Conservation (phyloP, 164 flowering plant genomes). For the Magnolia kwangsiensis region DNA sequence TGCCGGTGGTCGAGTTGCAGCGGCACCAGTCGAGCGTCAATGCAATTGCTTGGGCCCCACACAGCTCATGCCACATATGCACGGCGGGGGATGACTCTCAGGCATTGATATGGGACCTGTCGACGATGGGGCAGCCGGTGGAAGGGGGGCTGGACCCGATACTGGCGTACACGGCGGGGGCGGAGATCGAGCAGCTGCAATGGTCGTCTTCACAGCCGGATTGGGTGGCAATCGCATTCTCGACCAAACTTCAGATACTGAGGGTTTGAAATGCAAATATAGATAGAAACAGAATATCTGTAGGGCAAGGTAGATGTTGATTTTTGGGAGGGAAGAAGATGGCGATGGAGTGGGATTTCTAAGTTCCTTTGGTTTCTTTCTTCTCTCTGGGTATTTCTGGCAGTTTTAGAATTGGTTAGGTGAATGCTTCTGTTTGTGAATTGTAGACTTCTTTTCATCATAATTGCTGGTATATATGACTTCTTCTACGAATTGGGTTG, state of each 20-base stretch:
- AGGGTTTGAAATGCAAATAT: slow-evolving; percentile 46
- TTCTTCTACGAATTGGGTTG: background rate
- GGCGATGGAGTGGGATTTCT: background rate
- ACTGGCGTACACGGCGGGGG: slow-evolving; percentile 82
- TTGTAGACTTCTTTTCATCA: background rate
- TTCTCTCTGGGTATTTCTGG: background rate
- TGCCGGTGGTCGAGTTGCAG: slow-evolving; percentile 85
- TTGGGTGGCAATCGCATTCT: slow-evolving; percentile 91
- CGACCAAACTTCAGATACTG: slow-evolving; percentile 86
- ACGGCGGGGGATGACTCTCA: slow-evolving; percentile 92
- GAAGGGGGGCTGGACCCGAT: slow-evolving; percentile 91
- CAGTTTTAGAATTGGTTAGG: background rate
- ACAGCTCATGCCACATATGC: slow-evolving; percentile 87
- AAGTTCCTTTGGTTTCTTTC: background rate
- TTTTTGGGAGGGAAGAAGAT: background rate
- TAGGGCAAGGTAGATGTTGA: background rate
- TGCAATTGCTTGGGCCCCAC: slow-evolving; percentile 96
- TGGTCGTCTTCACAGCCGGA: slow-evolving; percentile 95
- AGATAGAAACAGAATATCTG: background rate
- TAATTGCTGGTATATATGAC: background rate
- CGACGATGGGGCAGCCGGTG: slow-evolving; percentile 82
- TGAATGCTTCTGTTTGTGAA: background rate
- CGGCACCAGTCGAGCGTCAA: slow-evolving; percentile 85
- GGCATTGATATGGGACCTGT: slow-evolving; percentile 75
- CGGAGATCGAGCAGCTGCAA: slow-evolving; percentile 91